phyloP scores from a whole-genome alignment of 441 rosid species.

The Arabidopsis hybrid region DNA sequence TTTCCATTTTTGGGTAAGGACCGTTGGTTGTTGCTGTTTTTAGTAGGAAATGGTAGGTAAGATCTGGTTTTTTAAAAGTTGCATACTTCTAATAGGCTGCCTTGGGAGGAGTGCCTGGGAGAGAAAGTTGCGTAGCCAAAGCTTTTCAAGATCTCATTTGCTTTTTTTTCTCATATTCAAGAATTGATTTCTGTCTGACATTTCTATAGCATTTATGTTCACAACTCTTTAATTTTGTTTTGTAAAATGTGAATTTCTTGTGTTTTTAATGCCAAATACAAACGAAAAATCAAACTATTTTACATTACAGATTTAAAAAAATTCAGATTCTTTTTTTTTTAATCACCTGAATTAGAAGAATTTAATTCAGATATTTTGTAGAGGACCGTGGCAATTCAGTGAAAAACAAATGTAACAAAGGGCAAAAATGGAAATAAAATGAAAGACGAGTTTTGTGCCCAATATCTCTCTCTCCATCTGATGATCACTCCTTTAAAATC shows the following conservation, averaged over 20 bases:
- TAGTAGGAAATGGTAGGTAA: too few relatives aligned
- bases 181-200: not conserved
- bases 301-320: too few relatives aligned
- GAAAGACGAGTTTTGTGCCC: slow-evolving; percentile 4
- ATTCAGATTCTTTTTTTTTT: too few relatives aligned
- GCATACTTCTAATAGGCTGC: too few relatives aligned
- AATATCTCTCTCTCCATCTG: slow-evolving; percentile 37
- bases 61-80: too few relatives aligned
- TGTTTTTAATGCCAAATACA: not conserved
- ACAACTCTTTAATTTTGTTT: too few relatives aligned
- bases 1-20: too few relatives aligned
- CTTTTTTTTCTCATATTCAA: not conserved
- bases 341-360: not conserved
- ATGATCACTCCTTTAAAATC: slow-evolving; percentile 44
- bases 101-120: too few relatives aligned
- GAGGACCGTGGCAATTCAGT: slow-evolving; percentile 29
- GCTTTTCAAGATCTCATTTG: too few relatives aligned
- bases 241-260: not conserved
- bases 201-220: not conserved
- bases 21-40: too few relatives aligned
- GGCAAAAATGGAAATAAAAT: slow-evolving; percentile 14
- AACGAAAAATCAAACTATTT: too few relatives aligned
- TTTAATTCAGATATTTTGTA: slow-evolving; percentile 26
- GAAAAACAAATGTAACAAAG: slow-evolving; percentile 13
- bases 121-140: too few relatives aligned